These are phyloP conservation scores for Nothophytophthora sp. DNA, from an alignment of 352 stramenopile species.

Conservation along the genomic window DNA sequence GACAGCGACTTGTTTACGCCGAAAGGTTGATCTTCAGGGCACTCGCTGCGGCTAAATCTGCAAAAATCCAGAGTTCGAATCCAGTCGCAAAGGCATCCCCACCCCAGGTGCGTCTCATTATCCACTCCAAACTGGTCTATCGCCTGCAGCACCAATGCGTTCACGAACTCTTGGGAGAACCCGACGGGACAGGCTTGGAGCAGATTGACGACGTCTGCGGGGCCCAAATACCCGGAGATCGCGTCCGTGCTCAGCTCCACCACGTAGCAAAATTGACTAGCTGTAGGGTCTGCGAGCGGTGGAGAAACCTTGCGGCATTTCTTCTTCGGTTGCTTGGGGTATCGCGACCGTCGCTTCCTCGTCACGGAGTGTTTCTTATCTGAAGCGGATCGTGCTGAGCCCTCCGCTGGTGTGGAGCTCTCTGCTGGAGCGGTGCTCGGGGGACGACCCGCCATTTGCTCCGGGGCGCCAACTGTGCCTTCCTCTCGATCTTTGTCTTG, in stretches of 20 bases:
- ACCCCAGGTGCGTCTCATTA: conserved; percentile 9
- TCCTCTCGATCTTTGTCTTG: too few species aligned
- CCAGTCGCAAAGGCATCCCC: conserved; percentile 16
- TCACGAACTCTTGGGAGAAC: conserved; percentile 1
- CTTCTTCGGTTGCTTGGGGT: too few species aligned
- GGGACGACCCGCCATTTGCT: too few species aligned
- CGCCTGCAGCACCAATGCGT: background rate
- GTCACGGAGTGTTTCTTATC: conserved; percentile 18
- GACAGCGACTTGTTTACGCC: background rate
- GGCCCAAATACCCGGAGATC: background rate
- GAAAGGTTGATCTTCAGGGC: background rate
- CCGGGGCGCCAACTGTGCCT: too few species aligned
- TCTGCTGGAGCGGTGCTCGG: too few species aligned
- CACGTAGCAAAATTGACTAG: background rate
- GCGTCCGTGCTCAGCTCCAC: conserved; percentile 3
- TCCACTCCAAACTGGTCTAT: conserved; percentile 6
- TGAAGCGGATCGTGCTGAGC: too few species aligned
- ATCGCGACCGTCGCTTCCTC: too few species aligned
- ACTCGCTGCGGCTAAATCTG: background rate
- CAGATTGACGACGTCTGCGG: background rate
- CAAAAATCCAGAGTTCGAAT: conserved; percentile 10
- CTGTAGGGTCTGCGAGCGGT: background rate
- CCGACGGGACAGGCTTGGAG: background rate
- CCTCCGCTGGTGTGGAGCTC: too few species aligned
- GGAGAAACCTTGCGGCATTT: background rate